phyloP scores from a whole-genome alignment of 2,329 filamentous ascomycete species.

The Fusarium stilboides region DNA sequence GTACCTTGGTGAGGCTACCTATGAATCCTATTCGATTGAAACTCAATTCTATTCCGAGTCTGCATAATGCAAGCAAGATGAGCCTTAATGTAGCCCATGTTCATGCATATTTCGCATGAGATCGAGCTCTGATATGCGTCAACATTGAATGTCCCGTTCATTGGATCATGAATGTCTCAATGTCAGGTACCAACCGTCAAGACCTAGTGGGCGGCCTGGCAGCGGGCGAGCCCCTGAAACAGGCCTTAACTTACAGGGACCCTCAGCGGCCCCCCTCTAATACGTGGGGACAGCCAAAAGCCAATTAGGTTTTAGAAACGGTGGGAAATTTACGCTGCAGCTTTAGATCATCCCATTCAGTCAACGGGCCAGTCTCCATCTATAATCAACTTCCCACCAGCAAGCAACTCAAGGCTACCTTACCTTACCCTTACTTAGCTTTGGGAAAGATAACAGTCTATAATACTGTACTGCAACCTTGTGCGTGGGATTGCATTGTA shows the following conservation, averaged over 20 bases:
- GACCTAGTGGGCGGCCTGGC: constrained; percentile 18
- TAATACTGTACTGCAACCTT: constrained; percentile 38
- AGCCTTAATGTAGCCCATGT: constrained; percentile 15
- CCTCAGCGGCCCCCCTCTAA: constrained; percentile 30
- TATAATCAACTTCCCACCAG: constrained; percentile 34
- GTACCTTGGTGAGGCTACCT: neutral
- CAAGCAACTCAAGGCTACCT: constrained; percentile 32
- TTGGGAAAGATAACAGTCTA: constrained; percentile 31
- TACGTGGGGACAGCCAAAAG: constrained; percentile 13
- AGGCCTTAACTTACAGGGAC: constrained; percentile 16
- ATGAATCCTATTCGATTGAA: constrained; percentile 4
- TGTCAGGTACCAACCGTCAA: constrained; percentile 28
- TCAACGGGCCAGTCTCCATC: constrained; percentile 32
- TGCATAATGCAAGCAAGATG: constrained; percentile 33
- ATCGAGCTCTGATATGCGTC: constrained; percentile 37
- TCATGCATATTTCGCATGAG: constrained; percentile 41
- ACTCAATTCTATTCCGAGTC: constrained; percentile 11
- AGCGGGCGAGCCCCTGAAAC: constrained; percentile 33
- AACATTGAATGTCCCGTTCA: constrained; percentile 2
- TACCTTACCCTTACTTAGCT: neutral
- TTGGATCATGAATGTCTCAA: constrained; percentile 28
- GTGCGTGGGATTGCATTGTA: constrained; percentile 26
- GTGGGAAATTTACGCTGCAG: constrained; percentile 39
- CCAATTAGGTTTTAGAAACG: constrained; percentile 30
- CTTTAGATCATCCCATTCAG: constrained; percentile 39